Evolutionary conservation across 176 grass and related monocot species (phyloP), one percentile per base, ranked within the genome.

Genomic region (Oryza nivara): DNA sequence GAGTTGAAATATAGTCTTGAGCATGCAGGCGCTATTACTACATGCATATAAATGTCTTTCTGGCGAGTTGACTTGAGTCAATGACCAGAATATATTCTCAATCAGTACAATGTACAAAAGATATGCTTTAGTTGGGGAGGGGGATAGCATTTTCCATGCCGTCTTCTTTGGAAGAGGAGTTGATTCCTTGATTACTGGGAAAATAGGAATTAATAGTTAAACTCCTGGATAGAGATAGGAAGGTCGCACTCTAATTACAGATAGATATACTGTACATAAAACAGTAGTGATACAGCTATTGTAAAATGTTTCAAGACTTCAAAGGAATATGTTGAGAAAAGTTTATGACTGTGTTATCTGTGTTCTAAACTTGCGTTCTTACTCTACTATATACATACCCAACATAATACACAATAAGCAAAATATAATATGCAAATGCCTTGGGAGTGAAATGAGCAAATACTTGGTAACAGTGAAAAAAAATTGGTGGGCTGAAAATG

Each of bases 401-500:
- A 19, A 54, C 6, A 23, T 13, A 44, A 13, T 30, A 45, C 25
- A 1, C 41, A 64, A 45, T 52, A 23, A 13, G 6, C 34, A 65
- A 44, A 26, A 36, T 23, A 10, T 0, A 43, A 43, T 23, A 67
- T 32, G 65, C 25, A 68, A 5, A 35, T 20, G 25, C 23, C 4
- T 22, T 16, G 16, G 22, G 22, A 70, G 6, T 1, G 30, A 81
- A 54, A 81, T 74, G 12, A 13, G 20, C 14, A 17, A 12, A 13
- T 40, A 19, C 51, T 20, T 34, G 2, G 48, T 30, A 25, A 5
- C 7, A 60, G 2, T 25, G 25, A 54, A 68, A 36, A 58, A 49
- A 23, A 48, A 71, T 41, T 58, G 79, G 67, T 71, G 32, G 71
- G 25, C 79, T 35, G 36, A 35, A 26, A 70, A 71, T 38, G 45